Evolutionary conservation across 768 basidiomycete species (phyloP), one percentile per base, ranked within the genome.

Genomic region (Tricholomella constricta): DNA sequence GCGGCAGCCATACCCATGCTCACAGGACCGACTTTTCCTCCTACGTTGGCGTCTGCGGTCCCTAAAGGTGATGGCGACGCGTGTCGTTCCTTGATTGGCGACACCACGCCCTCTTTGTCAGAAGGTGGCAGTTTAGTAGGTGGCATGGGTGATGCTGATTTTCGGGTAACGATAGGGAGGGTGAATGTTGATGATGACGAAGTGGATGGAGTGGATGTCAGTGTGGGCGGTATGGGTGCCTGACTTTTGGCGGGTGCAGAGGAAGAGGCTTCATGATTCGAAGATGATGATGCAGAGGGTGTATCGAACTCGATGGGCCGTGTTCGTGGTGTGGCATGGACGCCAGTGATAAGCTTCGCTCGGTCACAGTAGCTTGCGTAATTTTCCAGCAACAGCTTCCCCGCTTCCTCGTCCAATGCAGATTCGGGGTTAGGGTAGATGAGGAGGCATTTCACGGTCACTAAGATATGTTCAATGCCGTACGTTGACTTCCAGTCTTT

Each of bases 351-450:
- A 19, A 97, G 80, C 66, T 81, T 85, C 14, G 94, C 94, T 48
- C 94, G 86, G 57, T 83, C 78, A 69, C 85, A 92, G 65, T 96
- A 98, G 62, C 81, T 87, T 43, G 88, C 83, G 68, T 97, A 98
- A 55, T 95, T 86, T 65, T 96, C 91, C 41, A 96, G 75, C 34
- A 97, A 71, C 45, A 96, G 78, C 68, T 94, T 96, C 20, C 95
- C 96, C 0, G 95, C 95, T 66, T 97, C 93, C 66, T 98, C 95
- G 67, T 98, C 94, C 43, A 98, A 76, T 0, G 95, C 96, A 7
- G 92, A 95, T 69, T 98, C 95, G 27, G 96, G 93, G 66, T 97
- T 97, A 26, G 95, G 95, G 65, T 94, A 94, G 59, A 98, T 98
- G 56, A 98, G 81, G 41, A 98, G 83, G 65, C 95, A 97, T 68